phyloP scores from a whole-genome alignment of 2,329 filamentous ascomycete genomes.

The Colletotrichum kahawae region DNA sequence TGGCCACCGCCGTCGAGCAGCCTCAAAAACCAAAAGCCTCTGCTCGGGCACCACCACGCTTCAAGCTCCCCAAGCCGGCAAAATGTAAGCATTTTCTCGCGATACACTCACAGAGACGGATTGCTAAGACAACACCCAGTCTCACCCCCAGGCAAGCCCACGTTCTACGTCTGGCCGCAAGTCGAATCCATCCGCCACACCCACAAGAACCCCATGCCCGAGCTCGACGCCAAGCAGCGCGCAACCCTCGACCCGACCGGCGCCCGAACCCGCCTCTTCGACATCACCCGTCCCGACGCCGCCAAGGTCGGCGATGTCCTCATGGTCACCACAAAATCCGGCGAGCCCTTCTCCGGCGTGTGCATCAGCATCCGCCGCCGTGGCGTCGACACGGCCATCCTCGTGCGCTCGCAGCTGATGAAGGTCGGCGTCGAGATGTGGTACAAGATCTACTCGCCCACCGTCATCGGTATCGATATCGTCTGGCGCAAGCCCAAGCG shows the following conservation, averaged over 20 bases:
- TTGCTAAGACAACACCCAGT: neutral
- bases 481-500: conserved; percentile 86
- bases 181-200: conserved; percentile 58
- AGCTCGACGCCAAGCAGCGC: conserved; percentile 73
- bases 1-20: conserved; percentile 46
- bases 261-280: conserved; percentile 82
- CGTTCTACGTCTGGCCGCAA: conserved; percentile 43
- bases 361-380: conserved; percentile 85
- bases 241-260: conserved; percentile 82
- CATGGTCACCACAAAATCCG: conserved; percentile 79
- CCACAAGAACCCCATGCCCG: conserved; percentile 71
- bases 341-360: conserved; percentile 89
- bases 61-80: neutral
- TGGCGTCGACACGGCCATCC: conserved; percentile 87
- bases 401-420: conserved; percentile 86
- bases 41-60: conserved; percentile 27
- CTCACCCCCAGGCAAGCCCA: conserved; percentile 11
- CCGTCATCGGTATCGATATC: conserved; percentile 89
- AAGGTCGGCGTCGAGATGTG: conserved; percentile 94
- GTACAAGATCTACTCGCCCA: conserved; percentile 93
- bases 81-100: neutral
- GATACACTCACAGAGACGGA: neutral
- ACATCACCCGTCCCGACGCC: conserved; percentile 75
- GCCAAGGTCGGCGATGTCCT: conserved; percentile 89
- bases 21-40: conserved; percentile 29